phyloP scores from a whole-genome alignment of 805 yeast genomes.

The Isabelozyma pseudorhagii region DNA sequence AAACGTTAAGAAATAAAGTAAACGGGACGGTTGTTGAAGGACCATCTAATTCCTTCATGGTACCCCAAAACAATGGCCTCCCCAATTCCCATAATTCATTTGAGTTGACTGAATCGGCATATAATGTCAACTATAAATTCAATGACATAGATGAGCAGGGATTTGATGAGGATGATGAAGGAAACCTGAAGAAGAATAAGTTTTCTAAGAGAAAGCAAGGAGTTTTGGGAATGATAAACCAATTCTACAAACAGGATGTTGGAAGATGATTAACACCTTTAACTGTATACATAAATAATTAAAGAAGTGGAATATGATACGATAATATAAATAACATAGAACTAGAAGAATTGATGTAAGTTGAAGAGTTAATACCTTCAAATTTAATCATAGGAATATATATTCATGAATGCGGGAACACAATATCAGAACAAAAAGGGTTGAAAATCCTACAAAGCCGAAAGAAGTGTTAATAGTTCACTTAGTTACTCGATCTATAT shows the following conservation, averaged over 20 bases:
- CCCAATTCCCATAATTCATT: not conserved
- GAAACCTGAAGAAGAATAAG: slow-evolving; percentile 24
- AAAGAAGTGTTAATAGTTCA: too few relatives aligned
- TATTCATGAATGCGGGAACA: too few relatives aligned
- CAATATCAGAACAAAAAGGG: not conserved
- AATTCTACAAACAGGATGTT: slow-evolving; percentile 60
- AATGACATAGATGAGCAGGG: slow-evolving; percentile 16
- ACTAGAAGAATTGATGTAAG: too few relatives aligned
- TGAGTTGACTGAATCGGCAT: slow-evolving; percentile 21
- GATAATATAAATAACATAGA: too few relatives aligned
- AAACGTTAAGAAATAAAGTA: not conserved
- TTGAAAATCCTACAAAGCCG: not conserved
- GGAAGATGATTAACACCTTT: slow-evolving; percentile 12
- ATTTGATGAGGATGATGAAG: slow-evolving; percentile 29
- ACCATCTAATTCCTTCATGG: slow-evolving; percentile 15
- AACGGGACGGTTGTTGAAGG: slow-evolving; percentile 1
- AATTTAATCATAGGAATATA: too few relatives aligned
- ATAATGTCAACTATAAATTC: slow-evolving; percentile 22
- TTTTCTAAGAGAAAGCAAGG: slow-evolving; percentile 38
- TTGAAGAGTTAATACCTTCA: too few relatives aligned
- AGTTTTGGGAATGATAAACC: slow-evolving; percentile 77
- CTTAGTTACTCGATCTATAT: too few relatives aligned
- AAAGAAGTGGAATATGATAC: too few relatives aligned
- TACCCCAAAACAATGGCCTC: not conserved
- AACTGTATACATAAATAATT: too few relatives aligned